Percentiles rank a stretch among this genome's conserved stretches.
These are phyloP conservation scores for Gnaphalium uliginosum DNA, from an alignment of 129 eudicot species.

Conservation along the genomic window DNA sequence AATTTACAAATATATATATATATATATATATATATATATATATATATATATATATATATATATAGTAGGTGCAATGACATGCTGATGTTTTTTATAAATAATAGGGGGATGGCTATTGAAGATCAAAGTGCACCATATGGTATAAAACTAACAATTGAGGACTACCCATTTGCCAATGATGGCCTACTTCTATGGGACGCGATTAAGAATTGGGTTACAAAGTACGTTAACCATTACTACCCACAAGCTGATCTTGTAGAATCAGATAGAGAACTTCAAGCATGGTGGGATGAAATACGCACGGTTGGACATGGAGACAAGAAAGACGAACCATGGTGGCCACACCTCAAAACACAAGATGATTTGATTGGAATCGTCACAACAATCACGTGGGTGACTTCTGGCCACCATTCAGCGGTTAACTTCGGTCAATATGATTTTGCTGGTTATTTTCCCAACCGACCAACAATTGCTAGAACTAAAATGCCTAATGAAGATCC, in stretches of 20 bases:
- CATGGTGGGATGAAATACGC: constrained; percentile 60
- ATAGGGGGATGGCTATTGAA: constrained; percentile 62
- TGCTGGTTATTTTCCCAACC: constrained; percentile 45
- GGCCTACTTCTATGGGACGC: constrained; percentile 55
- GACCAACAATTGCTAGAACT: constrained; percentile 37
- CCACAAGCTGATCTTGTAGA: constrained; percentile 32
- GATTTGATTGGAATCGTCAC: constrained; percentile 31
- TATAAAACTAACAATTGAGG: constrained; percentile 40
- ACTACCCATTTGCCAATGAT: constrained; percentile 54
- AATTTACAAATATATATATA: too few species aligned
- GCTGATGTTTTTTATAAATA: background rate
- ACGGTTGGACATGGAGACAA: constrained; percentile 51
- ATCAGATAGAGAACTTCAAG: constrained; percentile 40
- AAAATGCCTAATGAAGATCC: constrained; percentile 48
- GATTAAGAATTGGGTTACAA: constrained; percentile 43
- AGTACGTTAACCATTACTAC: constrained; percentile 41
- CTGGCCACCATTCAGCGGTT: constrained; percentile 53
- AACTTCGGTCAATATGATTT: constrained; percentile 53
- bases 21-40: too few species aligned
- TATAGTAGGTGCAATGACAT: background rate
- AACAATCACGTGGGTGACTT: constrained; percentile 40
- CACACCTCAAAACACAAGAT: constrained; percentile 32
- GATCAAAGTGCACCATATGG: constrained; percentile 48
- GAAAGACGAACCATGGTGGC: constrained; percentile 62
- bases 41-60: too few species aligned